Conservation (phyloP, 108 stramenopile species). For the Schizochytrium sp. region DNA sequence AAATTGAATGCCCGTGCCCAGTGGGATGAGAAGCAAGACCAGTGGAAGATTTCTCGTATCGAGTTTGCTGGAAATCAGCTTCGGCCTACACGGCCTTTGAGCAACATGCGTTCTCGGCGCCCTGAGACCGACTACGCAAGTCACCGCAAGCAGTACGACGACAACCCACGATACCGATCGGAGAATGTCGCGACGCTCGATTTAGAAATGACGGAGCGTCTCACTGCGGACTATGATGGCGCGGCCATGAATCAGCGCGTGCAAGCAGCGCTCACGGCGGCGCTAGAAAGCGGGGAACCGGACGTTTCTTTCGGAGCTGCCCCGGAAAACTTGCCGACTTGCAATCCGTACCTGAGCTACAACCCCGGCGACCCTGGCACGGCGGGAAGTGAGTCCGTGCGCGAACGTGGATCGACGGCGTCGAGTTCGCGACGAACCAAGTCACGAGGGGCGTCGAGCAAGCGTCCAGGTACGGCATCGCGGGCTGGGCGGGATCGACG, state of each 20-base stretch:
- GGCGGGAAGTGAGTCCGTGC: background rate
- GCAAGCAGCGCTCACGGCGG: background rate
- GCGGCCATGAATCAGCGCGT: slow-evolving; percentile 47
- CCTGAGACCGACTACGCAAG: slow-evolving; percentile 70
- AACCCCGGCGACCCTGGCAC: slow-evolving; percentile 8
- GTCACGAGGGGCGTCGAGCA: background rate
- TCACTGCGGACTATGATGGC: slow-evolving; percentile 58
- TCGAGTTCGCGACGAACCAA: background rate
- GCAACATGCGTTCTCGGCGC: slow-evolving; percentile 33
- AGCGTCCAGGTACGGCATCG: background rate
- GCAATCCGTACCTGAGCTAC: slow-evolving; percentile 3
- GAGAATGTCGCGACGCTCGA: slow-evolving; percentile 65
- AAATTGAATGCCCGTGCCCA: slow-evolving; percentile 59
- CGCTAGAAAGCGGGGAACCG: slow-evolving; percentile 16
- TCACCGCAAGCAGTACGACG: slow-evolving; percentile 57
- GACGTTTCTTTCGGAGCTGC: background rate
- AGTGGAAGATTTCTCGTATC: slow-evolving; percentile 50
- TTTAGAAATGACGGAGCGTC: slow-evolving; percentile 55
- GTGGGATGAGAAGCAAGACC: slow-evolving; percentile 64
- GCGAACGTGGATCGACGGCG: background rate
- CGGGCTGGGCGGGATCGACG: background rate
- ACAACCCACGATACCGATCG: slow-evolving; percentile 56
- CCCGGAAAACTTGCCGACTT: background rate
- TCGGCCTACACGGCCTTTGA: slow-evolving; percentile 40
- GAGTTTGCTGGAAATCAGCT: slow-evolving; percentile 51